Conservation (phyloP, 495 filamentous ascomycete species). For the Podospora appendiculata region DNA sequence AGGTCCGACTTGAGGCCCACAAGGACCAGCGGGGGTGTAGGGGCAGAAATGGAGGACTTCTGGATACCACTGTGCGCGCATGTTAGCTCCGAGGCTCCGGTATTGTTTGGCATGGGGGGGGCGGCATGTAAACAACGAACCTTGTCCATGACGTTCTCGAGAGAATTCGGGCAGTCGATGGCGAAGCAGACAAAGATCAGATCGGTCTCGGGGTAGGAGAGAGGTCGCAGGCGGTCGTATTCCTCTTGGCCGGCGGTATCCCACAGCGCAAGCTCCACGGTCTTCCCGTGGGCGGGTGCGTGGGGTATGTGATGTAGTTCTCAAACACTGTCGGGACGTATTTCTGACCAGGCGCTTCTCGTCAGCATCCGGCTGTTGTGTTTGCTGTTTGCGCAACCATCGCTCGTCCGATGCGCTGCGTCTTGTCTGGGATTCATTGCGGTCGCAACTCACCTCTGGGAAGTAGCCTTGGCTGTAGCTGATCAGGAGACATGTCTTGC, state of each 20-base stretch:
- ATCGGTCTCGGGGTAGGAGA: constrained; percentile 97
- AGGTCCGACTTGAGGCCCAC: constrained; percentile 96
- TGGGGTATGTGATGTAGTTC: constrained; percentile 97
- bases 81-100: not conserved
- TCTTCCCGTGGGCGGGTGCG: constrained; percentile 83
- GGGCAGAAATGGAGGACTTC: constrained; percentile 99
- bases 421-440: no score
- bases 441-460: constrained; percentile 70
- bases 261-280: constrained; percentile 92
- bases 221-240: constrained; percentile 89
- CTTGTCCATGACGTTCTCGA: constrained; percentile 99
- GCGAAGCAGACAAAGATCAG: constrained; percentile 98
- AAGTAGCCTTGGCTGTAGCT: constrained; percentile 98
- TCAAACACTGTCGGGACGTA: constrained; percentile 99
- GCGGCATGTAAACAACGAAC: constrained; percentile 36
- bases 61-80: constrained; percentile 75
- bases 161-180: constrained; percentile 94
- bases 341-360: constrained; percentile 55
- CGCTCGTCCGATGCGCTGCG: no score
- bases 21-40: constrained; percentile 88
- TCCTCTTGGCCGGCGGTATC: constrained; percentile 98
- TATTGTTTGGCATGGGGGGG: not conserved
- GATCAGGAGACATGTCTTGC: constrained; percentile 97
- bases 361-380: no score
- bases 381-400: no score